These are phyloP conservation scores for Exophiala calicioides DNA, from an alignment of 2,329 filamentous ascomycete species.

Conservation along the genomic window DNA sequence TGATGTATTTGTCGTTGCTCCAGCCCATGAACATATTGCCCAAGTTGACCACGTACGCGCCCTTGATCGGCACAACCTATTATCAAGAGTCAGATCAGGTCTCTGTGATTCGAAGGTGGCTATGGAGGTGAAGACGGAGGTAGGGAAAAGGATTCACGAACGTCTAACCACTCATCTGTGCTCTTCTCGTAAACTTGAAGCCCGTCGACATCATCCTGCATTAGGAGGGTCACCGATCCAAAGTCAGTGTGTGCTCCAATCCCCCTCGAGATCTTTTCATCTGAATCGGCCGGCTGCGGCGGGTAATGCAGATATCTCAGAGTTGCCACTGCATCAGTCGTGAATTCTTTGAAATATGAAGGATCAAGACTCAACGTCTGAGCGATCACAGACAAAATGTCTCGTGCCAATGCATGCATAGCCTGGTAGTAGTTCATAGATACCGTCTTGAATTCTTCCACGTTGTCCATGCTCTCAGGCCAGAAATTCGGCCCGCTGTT, in stretches of 20 bases:
- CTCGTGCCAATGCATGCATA: conserved; percentile 24
- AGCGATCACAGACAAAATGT: conserved; percentile 26
- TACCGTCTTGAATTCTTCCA: conserved; percentile 44
- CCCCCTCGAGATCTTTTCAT: conserved; percentile 28
- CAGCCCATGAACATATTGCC: conserved; percentile 36
- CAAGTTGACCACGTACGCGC: conserved; percentile 35
- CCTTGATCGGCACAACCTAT: conserved; percentile 30
- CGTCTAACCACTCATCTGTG: conserved; percentile 32
- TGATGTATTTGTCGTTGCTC: conserved; percentile 34
- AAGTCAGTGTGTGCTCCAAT: conserved; percentile 39
- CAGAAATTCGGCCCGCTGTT: conserved; percentile 32
- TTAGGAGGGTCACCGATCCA: conserved; percentile 35
- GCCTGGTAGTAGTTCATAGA: conserved; percentile 28
- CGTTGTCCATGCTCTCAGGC: background rate
- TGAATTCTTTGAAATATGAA: conserved; percentile 30
- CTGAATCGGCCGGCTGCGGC: conserved; percentile 25
- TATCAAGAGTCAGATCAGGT: conserved; percentile 26
- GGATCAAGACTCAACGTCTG: conserved; percentile 25
- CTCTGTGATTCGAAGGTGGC: background rate
- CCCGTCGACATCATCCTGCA: conserved; percentile 34
- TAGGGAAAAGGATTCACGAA: background rate
- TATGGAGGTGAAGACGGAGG: background rate
- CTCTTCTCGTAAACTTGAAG: conserved; percentile 34
- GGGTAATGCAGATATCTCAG: conserved; percentile 34
- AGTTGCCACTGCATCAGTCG: conserved; percentile 29